phyloP scores from a whole-genome alignment of 2,329 filamentous ascomycete genomes.

The Rutstroemia sydowiana region DNA sequence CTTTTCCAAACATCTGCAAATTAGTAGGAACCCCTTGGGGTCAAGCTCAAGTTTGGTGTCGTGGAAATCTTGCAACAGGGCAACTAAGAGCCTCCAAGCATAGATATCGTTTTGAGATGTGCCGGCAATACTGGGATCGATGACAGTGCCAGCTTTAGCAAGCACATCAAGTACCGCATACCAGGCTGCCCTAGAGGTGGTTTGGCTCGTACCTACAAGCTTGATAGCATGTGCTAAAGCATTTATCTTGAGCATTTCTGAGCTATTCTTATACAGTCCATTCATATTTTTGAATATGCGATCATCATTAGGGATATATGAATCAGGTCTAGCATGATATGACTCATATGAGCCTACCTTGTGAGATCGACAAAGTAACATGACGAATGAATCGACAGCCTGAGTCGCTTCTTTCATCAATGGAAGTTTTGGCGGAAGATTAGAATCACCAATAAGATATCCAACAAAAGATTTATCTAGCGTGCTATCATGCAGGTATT shows the following conservation, averaged over 20 bases:
- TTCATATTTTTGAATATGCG: background rate
- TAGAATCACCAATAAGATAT: conserved; percentile 14
- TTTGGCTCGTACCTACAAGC: conserved; percentile 16
- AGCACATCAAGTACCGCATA: conserved; percentile 36
- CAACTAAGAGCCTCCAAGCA: conserved; percentile 21
- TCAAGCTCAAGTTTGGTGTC: conserved; percentile 24
- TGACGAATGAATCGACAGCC: conserved; percentile 45
- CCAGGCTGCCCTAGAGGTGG: conserved; percentile 34
- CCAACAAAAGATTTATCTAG: conserved; percentile 16
- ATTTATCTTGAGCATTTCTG: background rate
- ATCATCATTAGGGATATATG: background rate
- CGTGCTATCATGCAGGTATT: conserved; percentile 42
- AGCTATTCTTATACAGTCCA: background rate
- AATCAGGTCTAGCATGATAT: too few species aligned
- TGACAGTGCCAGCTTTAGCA: conserved; percentile 23
- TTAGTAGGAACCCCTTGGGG: conserved; percentile 21
- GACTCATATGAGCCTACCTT: too few species aligned
- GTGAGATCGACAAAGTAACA: conserved; percentile 39
- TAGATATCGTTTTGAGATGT: conserved; percentile 21
- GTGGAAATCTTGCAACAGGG: conserved; percentile 22
- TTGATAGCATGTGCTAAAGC: conserved; percentile 14
- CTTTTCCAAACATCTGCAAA: conserved; percentile 24
- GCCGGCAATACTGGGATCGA: conserved; percentile 14
- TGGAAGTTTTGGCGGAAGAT: conserved; percentile 8
- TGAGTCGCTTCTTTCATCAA: conserved; percentile 22